phyloP scores from a whole-genome alignment of 257 asterid species.

The Nicotiana paniculata region DNA sequence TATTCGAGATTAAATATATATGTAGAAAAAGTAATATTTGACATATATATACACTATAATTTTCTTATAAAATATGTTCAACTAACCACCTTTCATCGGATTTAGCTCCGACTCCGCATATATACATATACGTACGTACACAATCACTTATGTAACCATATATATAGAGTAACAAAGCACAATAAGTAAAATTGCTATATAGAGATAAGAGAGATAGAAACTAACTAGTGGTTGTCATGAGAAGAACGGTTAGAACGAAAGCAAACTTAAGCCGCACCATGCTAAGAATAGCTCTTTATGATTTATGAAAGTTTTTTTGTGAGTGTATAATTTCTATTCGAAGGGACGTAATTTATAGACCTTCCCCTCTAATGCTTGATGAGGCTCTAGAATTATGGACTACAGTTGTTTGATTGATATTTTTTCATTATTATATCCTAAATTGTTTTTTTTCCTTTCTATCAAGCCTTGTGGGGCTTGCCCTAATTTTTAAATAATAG shows the following conservation, averaged over 20 bases:
- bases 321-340: background rate
- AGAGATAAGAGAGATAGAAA: background rate
- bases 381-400: too few relatives aligned
- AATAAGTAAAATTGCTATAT: background rate
- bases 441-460: too few relatives aligned
- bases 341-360: background rate
- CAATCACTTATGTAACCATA: too few relatives aligned
- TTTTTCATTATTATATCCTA: too few relatives aligned
- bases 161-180: background rate
- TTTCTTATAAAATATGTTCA: too few relatives aligned
- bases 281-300: background rate
- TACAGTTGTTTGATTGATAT: too few relatives aligned
- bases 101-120: background rate
- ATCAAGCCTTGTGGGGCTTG: background rate
- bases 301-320: background rate
- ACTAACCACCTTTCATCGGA: background rate
- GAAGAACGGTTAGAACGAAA: background rate
- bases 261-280: background rate
- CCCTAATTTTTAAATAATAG: background rate
- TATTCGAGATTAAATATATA: too few relatives aligned
- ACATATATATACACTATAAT: too few relatives aligned
- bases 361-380: background rate
- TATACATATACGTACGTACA: too few relatives aligned
- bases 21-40: too few relatives aligned
- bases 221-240: background rate